phyloP scores from a whole-genome alignment of 345 rosid species.

The Boechera retrofracta region DNA sequence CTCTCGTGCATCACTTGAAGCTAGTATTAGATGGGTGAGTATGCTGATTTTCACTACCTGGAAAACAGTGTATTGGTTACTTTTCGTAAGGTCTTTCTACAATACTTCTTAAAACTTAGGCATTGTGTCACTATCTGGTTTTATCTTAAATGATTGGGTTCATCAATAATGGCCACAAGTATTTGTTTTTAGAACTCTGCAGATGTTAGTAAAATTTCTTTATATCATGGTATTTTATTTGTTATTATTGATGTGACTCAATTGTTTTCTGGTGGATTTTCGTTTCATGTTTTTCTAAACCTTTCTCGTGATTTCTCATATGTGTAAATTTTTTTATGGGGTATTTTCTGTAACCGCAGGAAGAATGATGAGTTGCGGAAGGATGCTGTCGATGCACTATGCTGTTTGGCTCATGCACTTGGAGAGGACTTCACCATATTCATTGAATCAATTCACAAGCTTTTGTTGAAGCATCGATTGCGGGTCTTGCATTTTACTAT shows the following conservation, averaged over 20 bases:
- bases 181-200: constrained; percentile 23
- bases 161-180: background rate
- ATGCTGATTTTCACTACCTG: constrained; percentile 27
- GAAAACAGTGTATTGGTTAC: constrained; percentile 22
- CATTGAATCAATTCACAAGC: constrained; percentile 91
- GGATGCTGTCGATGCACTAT: constrained; percentile 97
- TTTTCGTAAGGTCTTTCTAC: constrained; percentile 22
- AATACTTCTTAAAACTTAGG: constrained; percentile 5
- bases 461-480: constrained; percentile 69
- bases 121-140: constrained; percentile 9
- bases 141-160: constrained; percentile 26
- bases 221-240: constrained; percentile 17
- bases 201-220: background rate
- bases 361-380: constrained; percentile 88
- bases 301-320: constrained; percentile 16
- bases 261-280: constrained; percentile 20
- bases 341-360: constrained; percentile 50
- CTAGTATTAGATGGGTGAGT: constrained; percentile 98
- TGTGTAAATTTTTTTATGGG: constrained; percentile 4
- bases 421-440: constrained; percentile 98
- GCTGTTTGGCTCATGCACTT: constrained; percentile 97
- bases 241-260: constrained; percentile 20
- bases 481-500: constrained; percentile 55
- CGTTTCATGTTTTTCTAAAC: constrained; percentile 12
- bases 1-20: constrained; percentile 98